A percentile compares a stretch with the other conserved stretches of the same genome.
Conservation (phyloP, 495 filamentous ascomycete species). For the Penicillium roqueforti region DNA sequence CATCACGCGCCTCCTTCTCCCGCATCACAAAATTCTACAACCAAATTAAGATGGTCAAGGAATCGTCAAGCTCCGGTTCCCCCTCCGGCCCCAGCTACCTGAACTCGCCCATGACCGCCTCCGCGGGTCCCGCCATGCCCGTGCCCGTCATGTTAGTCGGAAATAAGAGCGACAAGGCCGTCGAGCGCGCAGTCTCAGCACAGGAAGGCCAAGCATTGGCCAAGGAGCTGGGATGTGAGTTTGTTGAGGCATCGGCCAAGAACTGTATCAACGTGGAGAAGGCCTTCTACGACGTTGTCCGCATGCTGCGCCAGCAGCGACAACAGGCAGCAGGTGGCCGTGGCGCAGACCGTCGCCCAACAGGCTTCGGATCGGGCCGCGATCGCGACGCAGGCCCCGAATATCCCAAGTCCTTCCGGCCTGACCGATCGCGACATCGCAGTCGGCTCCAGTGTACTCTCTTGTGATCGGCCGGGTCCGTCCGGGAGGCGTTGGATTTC, state of each 20-base stretch:
- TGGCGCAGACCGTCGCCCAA: slow-evolving; percentile 39
- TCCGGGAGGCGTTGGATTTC: slow-evolving; percentile 12
- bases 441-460: slow-evolving; percentile 38
- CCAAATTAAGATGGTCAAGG: slow-evolving; percentile 96
- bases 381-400: slow-evolving; percentile 41
- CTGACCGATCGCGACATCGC: slow-evolving; percentile 42
- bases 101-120: slow-evolving; percentile 64
- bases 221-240: slow-evolving; percentile 90
- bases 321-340: slow-evolving; percentile 48
- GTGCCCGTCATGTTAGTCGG: slow-evolving; percentile 97
- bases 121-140: slow-evolving; percentile 54
- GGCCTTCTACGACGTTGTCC: slow-evolving; percentile 96
- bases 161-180: slow-evolving; percentile 95
- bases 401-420: slow-evolving; percentile 41
- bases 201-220: slow-evolving; percentile 93
- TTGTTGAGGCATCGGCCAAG: slow-evolving; percentile 98
- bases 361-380: slow-evolving; percentile 30
- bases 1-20: slow-evolving; percentile 88
- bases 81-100: slow-evolving; percentile 55
- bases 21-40: slow-evolving; percentile 93
- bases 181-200: slow-evolving; percentile 92
- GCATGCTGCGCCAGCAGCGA: slow-evolving; percentile 78
- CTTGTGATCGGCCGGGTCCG: slow-evolving; percentile 32
- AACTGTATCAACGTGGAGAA: slow-evolving; percentile 99
- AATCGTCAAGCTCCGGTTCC: slow-evolving; percentile 73